Evolutionary conservation across 352 stramenopile genomes (phyloP).

Genomic region (Phytopythium chamaehyphon): DNA sequence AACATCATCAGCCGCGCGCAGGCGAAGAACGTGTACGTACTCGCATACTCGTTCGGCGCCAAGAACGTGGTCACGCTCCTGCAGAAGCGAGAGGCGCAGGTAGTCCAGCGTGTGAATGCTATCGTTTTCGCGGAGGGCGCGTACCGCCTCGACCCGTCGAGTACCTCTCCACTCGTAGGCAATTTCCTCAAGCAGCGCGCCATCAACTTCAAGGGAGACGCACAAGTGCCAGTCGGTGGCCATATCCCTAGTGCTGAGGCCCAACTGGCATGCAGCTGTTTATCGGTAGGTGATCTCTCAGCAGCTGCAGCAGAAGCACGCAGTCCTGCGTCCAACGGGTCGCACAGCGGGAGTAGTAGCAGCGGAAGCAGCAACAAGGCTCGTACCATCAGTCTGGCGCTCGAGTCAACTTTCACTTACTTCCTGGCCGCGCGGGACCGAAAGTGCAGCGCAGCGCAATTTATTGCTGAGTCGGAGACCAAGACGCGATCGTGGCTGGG

Average conservation of each 20-base stretch:
- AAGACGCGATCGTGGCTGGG: conserved; percentile 59
- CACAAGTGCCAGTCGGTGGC: conserved; percentile 30
- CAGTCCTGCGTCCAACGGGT: conserved; percentile 6
- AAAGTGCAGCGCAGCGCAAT: conserved; percentile 37
- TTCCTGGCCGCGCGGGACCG: conserved; percentile 61
- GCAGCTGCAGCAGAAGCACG: conserved; percentile 9
- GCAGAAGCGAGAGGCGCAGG: conserved; percentile 52
- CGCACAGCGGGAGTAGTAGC: conserved; percentile 5
- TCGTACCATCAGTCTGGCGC: conserved; percentile 62
- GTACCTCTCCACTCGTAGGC: conserved; percentile 42
- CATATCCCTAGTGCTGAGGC: conserved; percentile 52
- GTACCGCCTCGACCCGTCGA: conserved; percentile 51
- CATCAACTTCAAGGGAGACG: conserved; percentile 77
- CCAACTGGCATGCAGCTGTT: conserved; percentile 57
- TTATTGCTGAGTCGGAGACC: conserved; percentile 58
- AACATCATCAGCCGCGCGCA: conserved; percentile 59
- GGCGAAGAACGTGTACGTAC: conserved; percentile 55
- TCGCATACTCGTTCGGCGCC: conserved; percentile 68
- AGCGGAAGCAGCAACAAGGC: conserved; percentile 72
- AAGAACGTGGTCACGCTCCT: conserved; percentile 67
- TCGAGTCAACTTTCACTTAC: conserved; percentile 74
- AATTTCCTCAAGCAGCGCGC: conserved; percentile 57
- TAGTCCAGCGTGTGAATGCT: conserved; percentile 46
- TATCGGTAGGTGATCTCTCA: conserved; percentile 57
- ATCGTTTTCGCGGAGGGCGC: conserved; percentile 70